Conservation (phyloP, 108 stramenopile genomes). For the Stephanodiscus triporus region DNA sequence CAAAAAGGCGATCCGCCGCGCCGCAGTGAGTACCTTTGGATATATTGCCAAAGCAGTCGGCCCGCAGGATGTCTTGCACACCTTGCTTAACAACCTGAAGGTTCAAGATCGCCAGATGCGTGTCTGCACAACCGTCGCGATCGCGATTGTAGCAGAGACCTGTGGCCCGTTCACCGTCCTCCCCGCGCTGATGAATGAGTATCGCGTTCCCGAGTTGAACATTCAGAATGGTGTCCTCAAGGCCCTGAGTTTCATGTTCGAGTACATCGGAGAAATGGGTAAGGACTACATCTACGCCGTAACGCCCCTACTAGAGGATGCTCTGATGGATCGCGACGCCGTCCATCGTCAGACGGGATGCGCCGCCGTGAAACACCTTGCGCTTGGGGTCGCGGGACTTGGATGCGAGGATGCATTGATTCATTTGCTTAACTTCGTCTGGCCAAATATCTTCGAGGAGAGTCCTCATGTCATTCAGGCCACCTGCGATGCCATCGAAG, state of each 20-base stretch:
- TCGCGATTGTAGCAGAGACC: constrained; percentile 99
- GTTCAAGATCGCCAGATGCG: constrained; percentile 99
- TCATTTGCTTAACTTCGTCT: constrained; percentile 97
- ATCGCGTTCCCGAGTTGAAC: constrained; percentile 97
- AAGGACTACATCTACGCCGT: constrained; percentile 99
- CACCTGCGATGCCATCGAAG: constrained; percentile 98
- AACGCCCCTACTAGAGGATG: constrained; percentile 96
- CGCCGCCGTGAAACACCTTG: constrained; percentile 96
- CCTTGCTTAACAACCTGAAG: constrained; percentile 97
- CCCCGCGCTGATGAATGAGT: constrained; percentile 99
- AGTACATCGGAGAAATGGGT: constrained; percentile 99
- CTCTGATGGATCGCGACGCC: constrained; percentile 98
- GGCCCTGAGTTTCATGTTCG: constrained; percentile 99
- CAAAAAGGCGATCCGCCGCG: constrained; percentile 97
- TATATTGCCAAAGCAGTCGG: constrained; percentile 99
- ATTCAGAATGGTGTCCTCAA: constrained; percentile 99
- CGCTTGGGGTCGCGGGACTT: constrained; percentile 94
- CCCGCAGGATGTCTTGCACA: constrained; percentile 98
- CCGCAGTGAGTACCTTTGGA: constrained; percentile 98
- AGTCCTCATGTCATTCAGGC: constrained; percentile 97
- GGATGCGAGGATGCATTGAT: constrained; percentile 98
- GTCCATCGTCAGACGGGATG: constrained; percentile 99
- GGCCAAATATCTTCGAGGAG: constrained; percentile 99
- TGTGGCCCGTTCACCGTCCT: constrained; percentile 99
- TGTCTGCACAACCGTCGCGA: constrained; percentile 99